Conservation (phyloP, 2,329 filamentous ascomycete species). For the Trichoderma atroviride region DNA sequence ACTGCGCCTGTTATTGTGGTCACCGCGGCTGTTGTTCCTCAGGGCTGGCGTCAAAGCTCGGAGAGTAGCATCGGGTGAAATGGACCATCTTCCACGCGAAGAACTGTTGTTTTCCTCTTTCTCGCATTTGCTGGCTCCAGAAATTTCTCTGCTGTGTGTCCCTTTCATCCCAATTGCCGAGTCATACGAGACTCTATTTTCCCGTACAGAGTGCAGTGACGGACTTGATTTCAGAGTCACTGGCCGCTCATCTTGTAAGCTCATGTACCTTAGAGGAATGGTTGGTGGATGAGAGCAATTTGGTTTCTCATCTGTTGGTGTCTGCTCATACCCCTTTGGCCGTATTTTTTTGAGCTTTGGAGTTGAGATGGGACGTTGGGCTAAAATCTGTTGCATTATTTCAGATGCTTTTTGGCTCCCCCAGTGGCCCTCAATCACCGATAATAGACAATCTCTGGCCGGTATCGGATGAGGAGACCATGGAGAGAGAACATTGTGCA, state of each 20-base stretch:
- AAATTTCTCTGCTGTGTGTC: neutral
- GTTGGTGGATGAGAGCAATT: neutral
- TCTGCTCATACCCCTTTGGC: neutral
- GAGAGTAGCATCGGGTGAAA: neutral
- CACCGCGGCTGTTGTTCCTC: too few species aligned
- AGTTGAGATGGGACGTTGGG: neutral
- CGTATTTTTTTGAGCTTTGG: neutral
- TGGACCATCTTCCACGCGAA: conserved; percentile 32
- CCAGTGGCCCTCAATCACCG: conserved; percentile 54
- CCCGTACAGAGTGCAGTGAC: neutral
- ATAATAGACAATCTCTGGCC: conserved; percentile 44
- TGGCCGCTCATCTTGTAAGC: neutral
- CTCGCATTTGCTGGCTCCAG: neutral
- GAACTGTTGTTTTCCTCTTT: conserved; percentile 18
- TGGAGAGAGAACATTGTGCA: conserved; percentile 51
- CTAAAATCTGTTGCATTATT: conserved; percentile 43
- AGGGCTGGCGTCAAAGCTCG: neutral
- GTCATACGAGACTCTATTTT: conserved; percentile 6
- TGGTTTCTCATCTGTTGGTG: neutral
- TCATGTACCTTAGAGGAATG: neutral
- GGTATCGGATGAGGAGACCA: conserved; percentile 53
- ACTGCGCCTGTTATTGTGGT: neutral
- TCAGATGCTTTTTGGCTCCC: conserved; percentile 48
- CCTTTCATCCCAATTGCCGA: neutral
- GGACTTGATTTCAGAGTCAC: neutral